Base-by-base conservation (phyloP, 2,329 filamentous ascomycete species). In the Phoma sp. region DNA sequence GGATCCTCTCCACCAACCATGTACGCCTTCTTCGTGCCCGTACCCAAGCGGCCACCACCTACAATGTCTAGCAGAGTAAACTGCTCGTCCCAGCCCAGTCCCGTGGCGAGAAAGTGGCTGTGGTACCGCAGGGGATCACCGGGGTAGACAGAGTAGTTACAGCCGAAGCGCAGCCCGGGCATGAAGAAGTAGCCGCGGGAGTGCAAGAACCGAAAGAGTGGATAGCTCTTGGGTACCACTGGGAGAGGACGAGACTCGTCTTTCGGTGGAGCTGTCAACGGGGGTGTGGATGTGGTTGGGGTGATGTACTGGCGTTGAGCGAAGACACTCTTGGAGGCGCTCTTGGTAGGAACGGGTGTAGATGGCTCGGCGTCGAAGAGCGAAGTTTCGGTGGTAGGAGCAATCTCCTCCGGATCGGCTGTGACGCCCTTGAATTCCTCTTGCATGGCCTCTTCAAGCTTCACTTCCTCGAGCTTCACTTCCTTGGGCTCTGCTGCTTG, bases 51-150 rank as follows among this genome's bases (percentile, higher is more conserved):
- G 5, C 95, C 95, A 7, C 92, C 92, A 17, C 87, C 89, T 14
- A 98, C 88, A 12, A 99, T 79, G 62, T 96, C 90, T 62, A 97
- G 83, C 67, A 98, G 80, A 30, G 90, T 84, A 51, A 99, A 88
- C 64, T 92, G 86, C 66, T 96, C 86, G 56, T 97, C 87, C 92
- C 92, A 98, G n/a, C 82, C 86, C 64, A 90, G 86, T 26, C 90
- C 87, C n/a, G 88, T 89, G 7, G 89, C 91, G 65, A 96, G 83
- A 73, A 96, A 98, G 74, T 99, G 95, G 38, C 92, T 95, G 75
- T 99, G 95, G 73, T 96, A 99, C 10, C 95, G 88, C 45, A 99
- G 81, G 1, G 95, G 92, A 72, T 99, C 95, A 38, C 95, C 95
- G 0, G 95, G 95, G 67, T 99, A 99, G 5, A 96, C 91, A 64